These are phyloP conservation scores for Nitzschia inconspicua DNA, from an alignment of 108 stramenopile genomes.

Conservation along the genomic window DNA sequence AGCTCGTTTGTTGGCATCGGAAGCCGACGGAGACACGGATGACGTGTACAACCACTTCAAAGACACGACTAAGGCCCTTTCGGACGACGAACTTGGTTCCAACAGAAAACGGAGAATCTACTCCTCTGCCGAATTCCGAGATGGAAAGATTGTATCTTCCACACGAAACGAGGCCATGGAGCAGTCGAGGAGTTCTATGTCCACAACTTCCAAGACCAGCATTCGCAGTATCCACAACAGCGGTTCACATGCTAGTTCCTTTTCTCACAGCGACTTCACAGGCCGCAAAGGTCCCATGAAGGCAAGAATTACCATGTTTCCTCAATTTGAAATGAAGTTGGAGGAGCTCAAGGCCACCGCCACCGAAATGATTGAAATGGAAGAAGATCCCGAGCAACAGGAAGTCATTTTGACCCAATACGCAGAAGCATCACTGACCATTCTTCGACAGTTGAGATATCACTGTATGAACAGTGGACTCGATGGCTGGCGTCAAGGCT, in stretches of 20 bases:
- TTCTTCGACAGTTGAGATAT: conserved; percentile 84
- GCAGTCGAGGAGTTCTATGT: conserved; percentile 22
- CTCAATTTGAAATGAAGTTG: conserved; percentile 66
- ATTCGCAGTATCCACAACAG: conserved; percentile 15
- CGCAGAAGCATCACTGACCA: conserved; percentile 86
- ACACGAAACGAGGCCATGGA: not conserved
- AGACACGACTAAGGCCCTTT: too few species aligned
- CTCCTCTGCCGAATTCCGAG: not conserved
- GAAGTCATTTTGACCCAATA: conserved; percentile 82
- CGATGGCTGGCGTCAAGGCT: conserved; percentile 88
- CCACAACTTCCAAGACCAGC: conserved; percentile 18
- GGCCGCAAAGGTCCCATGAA: conserved; percentile 32
- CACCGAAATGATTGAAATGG: conserved; percentile 79
- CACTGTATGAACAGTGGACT: conserved; percentile 90
- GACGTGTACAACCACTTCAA: conserved; percentile 8
- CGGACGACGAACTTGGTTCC: not conserved
- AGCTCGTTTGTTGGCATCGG: conserved; percentile 6
- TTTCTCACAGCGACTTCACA: conserved; percentile 13
- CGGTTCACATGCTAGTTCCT: conserved; percentile 26
- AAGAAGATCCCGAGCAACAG: conserved; percentile 74
- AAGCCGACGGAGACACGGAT: conserved; percentile 17
- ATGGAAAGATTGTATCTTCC: not conserved
- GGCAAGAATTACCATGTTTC: conserved; percentile 83
- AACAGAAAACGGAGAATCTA: conserved; percentile 7
- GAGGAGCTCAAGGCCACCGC: conserved; percentile 78